Conservation (phyloP, 176 grass and related monocot species). For the Hyparrhenia diplandra region DNA sequence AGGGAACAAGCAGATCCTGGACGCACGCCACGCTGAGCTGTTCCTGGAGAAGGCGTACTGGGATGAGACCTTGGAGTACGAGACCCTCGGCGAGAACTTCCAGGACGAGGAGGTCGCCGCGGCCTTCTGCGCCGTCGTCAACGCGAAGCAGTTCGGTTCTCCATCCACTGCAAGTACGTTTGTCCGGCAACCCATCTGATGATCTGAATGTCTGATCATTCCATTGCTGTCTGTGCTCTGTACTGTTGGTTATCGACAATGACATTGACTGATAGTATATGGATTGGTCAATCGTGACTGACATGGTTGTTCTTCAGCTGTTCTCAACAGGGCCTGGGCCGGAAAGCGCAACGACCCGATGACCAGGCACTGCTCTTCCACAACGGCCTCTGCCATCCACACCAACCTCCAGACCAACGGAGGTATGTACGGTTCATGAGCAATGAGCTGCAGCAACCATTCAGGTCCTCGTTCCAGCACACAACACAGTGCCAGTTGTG, state of each 20-base stretch:
- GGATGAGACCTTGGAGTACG: constrained; percentile 63
- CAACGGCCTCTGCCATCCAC: constrained; percentile 57
- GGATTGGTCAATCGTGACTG: background rate
- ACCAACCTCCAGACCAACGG: constrained; percentile 65
- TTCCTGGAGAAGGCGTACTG: constrained; percentile 68
- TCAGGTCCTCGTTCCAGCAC: background rate
- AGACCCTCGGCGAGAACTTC: constrained; percentile 58
- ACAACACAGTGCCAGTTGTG: background rate
- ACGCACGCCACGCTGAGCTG: constrained; percentile 70
- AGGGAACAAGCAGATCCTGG: constrained; percentile 91
- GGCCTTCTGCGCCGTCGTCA: constrained; percentile 69
- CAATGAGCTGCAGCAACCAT: background rate
- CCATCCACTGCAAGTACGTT: constrained; percentile 34
- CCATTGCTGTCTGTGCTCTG: background rate
- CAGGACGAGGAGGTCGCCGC: constrained; percentile 19
- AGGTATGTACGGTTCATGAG: constrained; percentile 41
- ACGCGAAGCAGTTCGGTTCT: constrained; percentile 22
- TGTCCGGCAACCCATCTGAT: background rate
- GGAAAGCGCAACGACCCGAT: constrained; percentile 32
- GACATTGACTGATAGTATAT: background rate
- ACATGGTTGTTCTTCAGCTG: constrained; percentile 16
- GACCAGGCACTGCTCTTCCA: constrained; percentile 39
- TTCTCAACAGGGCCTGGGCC: constrained; percentile 50
- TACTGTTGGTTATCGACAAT: background rate
- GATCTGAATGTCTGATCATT: background rate